These are phyloP conservation scores for Asterionellopsis glacialis DNA, from an alignment of 108 stramenopile species.

Conservation along the genomic window DNA sequence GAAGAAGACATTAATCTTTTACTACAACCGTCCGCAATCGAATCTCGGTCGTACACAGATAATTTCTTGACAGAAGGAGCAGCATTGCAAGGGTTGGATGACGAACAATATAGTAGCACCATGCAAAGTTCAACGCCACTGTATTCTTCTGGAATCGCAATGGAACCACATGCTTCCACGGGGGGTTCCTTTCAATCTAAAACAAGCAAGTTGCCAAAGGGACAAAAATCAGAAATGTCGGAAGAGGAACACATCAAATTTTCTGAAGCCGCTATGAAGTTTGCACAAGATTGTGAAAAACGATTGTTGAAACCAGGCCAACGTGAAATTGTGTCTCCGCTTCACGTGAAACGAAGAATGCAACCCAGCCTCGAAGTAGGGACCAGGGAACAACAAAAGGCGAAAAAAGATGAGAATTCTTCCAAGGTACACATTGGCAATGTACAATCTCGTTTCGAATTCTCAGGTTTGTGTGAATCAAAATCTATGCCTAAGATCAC, in stretches of 20 bases:
- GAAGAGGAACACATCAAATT: background rate
- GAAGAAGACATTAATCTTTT: conserved; percentile 5
- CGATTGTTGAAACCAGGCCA: conserved; percentile 53
- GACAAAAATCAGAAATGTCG: conserved; percentile 12
- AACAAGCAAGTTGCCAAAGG: background rate
- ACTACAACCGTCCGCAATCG: conserved; percentile 3
- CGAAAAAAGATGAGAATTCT: background rate
- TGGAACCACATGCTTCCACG: background rate
- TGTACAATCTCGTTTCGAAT: conserved; percentile 35
- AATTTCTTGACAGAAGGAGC: too few species aligned
- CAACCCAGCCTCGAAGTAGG: conserved; percentile 64
- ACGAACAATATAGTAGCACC: background rate
- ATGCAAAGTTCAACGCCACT: background rate
- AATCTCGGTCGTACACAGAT: background rate
- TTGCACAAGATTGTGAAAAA: conserved; percentile 51
- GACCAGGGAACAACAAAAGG: conserved; percentile 34
- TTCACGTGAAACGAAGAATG: conserved; percentile 77
- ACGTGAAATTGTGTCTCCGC: conserved; percentile 69
- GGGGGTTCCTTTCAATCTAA: background rate
- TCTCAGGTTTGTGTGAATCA: conserved; percentile 48
- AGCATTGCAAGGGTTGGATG: background rate
- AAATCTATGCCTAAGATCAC: conserved; percentile 20
- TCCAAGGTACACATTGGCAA: background rate
- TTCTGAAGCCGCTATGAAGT: conserved; percentile 20
- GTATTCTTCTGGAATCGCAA: background rate